Percentiles rank a stretch among this genome's conserved stretches.
Evolutionary conservation across 257 asterid genomes (phyloP).

Genomic region (Solanum infundibuliforme): DNA sequence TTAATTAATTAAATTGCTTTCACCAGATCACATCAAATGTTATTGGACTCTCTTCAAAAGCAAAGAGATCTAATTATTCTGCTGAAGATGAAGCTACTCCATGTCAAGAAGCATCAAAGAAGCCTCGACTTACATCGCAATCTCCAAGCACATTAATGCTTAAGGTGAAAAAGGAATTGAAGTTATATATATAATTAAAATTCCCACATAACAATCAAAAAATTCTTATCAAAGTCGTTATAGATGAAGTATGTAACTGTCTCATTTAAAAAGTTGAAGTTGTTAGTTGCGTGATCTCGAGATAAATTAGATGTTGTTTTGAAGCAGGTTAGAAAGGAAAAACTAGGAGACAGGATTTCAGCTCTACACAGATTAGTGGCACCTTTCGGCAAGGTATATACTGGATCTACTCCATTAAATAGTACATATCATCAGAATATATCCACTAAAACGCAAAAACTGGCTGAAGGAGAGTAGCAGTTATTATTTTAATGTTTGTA

Average conservation of each 20-base stretch:
- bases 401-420: not conserved
- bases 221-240: not conserved
- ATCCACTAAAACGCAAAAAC: slow-evolving; percentile 5
- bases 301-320: not conserved
- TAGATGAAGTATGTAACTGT: not conserved
- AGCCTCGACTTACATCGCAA: slow-evolving; percentile 8
- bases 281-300: not conserved
- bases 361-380: slow-evolving; percentile 32
- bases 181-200: not conserved
- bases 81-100: not conserved
- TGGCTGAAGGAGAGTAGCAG: not conserved
- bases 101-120: slow-evolving; percentile 9
- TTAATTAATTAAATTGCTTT: not conserved
- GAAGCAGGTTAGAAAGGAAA: slow-evolving; percentile 21
- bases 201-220: not conserved
- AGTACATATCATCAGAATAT: slow-evolving; percentile 2
- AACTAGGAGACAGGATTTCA: slow-evolving; percentile 31
- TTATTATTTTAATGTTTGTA: not conserved
- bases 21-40: not conserved
- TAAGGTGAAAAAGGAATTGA: slow-evolving; percentile 4
- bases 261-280: not conserved
- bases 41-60: not conserved
- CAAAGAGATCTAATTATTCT: not conserved
- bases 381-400: slow-evolving; percentile 29
- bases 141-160: slow-evolving; percentile 12